Evolutionary conservation across 2,329 filamentous ascomycete genomes (phyloP).

Genomic region (Fusarium scirpi): DNA sequence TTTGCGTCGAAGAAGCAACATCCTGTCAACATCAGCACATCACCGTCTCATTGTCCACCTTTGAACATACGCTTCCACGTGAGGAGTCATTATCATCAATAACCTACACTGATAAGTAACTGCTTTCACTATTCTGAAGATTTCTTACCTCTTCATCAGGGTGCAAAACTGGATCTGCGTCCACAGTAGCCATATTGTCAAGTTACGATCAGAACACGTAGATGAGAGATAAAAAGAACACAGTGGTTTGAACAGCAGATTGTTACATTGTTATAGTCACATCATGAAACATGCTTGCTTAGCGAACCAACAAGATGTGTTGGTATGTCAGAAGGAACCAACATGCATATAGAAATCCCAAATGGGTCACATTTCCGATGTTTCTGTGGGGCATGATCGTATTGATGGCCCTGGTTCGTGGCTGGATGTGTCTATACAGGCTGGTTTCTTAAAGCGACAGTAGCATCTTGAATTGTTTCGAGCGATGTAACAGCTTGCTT

Average conservation of each 20-base stretch:
- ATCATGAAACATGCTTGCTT: not conserved
- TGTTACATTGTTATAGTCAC: not conserved
- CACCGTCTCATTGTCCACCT: too few relatives aligned
- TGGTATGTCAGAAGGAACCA: not conserved
- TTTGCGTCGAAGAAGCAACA: conserved; percentile 12
- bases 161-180: not conserved
- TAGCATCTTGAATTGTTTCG: too few relatives aligned
- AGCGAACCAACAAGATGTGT: not conserved
- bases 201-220: too few relatives aligned
- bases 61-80: not conserved
- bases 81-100: not conserved
- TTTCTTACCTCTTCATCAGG: not conserved
- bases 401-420: not conserved
- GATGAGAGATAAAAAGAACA: not conserved
- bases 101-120: not conserved
- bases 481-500: too few relatives aligned
- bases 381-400: not conserved
- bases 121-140: rapidly evolving
- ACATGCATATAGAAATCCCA: not conserved
- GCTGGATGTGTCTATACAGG: too few relatives aligned
- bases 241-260: not conserved
- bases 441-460: too few relatives aligned
- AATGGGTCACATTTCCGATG: not conserved
- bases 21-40: not conserved
- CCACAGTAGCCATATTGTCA: not conserved